A percentile compares a stretch with the other conserved stretches of the same genome.
Evolutionary conservation across 306 rosid species (phyloP).

Genomic region (Alnus rubra): DNA sequence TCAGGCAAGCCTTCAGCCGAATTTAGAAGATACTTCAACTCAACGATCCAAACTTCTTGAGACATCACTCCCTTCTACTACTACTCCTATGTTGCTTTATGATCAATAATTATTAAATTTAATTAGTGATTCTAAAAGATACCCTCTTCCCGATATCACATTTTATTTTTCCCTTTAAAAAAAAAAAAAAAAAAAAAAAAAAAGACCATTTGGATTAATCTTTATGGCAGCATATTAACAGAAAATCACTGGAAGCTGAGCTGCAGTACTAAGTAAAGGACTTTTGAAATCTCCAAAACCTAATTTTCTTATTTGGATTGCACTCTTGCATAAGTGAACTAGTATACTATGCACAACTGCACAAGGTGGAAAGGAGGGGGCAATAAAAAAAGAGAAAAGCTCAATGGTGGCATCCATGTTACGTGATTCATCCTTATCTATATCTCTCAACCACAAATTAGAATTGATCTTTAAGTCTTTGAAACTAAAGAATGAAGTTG

Average conservation of each 20-base stretch:
- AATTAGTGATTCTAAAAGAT: no score
- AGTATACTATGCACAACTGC: background rate
- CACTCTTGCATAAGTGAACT: background rate
- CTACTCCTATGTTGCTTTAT: background rate
- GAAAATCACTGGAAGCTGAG: background rate
- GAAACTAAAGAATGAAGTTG: background rate
- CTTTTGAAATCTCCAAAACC: background rate
- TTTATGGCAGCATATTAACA: background rate
- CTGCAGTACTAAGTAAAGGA: no score
- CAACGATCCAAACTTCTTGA: no score
- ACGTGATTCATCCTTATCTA: background rate
- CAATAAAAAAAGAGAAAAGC: no score
- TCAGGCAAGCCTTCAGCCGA: background rate
- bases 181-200: no score
- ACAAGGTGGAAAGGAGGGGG: no score
- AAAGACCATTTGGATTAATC: no score
- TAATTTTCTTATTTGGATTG: background rate
- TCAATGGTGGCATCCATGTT: background rate
- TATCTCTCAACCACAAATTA: background rate
- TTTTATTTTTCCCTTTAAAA: no score
- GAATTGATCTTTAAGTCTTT: background rate
- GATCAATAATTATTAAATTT: no score
- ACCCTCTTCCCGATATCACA: background rate
- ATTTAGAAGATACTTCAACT: background rate
- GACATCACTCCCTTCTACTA: background rate